phyloP scores from a whole-genome alignment of 768 basidiomycete genomes.

The Nevesoporus exiguus region DNA sequence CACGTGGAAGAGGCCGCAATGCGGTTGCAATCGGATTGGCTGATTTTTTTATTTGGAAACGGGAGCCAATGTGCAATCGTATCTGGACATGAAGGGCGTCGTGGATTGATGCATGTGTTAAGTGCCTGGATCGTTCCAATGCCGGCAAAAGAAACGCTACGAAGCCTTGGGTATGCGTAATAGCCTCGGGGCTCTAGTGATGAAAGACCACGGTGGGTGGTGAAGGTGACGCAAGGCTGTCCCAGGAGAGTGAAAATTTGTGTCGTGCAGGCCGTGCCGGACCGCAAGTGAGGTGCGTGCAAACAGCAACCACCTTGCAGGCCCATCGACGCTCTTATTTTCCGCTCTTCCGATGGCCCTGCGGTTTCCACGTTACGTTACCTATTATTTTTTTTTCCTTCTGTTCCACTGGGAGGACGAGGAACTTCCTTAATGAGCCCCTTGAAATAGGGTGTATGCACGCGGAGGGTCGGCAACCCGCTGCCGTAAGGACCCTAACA shows the following conservation, averaged over 20 bases:
- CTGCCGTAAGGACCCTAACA: conserved; percentile 24
- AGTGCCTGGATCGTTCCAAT: conserved; percentile 10
- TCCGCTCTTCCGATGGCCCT: conserved; percentile 18
- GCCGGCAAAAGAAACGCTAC: conserved; percentile 4
- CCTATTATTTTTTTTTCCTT: conserved; percentile 9
- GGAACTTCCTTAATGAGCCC: conserved; percentile 11
- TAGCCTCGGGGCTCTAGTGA: background rate
- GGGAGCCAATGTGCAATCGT: conserved; percentile 1
- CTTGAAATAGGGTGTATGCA: conserved; percentile 21
- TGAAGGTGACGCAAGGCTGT: conserved; percentile 17
- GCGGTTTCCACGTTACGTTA: conserved; percentile 28
- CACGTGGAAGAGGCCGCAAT: conserved; percentile 1
- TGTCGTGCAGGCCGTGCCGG: conserved; percentile 2
- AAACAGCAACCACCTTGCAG: conserved; percentile 7
- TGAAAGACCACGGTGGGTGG: background rate
- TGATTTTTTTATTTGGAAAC: conserved; percentile 1
- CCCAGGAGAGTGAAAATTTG: conserved; percentile 23
- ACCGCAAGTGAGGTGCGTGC: conserved; percentile 22
- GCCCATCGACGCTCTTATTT: conserved; percentile 11
- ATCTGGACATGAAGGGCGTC: conserved; percentile 8
- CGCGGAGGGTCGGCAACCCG: conserved; percentile 12
- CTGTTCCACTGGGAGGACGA: conserved; percentile 5
- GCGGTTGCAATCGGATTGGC: conserved; percentile 6
- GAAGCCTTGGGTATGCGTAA: conserved; percentile 10
- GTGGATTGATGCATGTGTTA: conserved; percentile 20